Base-by-base conservation (phyloP, 2,329 filamentous ascomycete species). In the Trichoderma atrobrunneum region DNA sequence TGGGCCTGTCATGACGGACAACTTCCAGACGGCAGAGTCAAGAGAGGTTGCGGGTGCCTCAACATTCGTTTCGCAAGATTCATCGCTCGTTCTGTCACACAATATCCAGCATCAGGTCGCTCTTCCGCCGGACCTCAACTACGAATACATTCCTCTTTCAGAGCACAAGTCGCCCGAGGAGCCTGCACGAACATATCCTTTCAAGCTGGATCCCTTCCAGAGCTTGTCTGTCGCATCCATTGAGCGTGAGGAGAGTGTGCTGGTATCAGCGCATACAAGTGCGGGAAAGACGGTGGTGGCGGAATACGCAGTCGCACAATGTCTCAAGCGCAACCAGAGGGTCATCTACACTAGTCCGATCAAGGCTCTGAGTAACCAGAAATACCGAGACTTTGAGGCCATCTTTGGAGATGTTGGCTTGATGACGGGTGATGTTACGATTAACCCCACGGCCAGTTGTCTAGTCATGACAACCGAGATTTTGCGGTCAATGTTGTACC, bases 391-490 rank as follows among this genome's bases (percentile, higher is more conserved):
- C 80, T 99, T 99, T 81, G 91, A 93, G 76, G 93, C 93, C 56
- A 93, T 97, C 72, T 99, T 99, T 84, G 95, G 95, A 72, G 96
- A 99, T 80, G 95, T 98, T 66, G 96, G 96, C 72, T 87, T 99
- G 74, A 98, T 99, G 95, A 99, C 96, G 6, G 96, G 96, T 79
- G 96, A 99, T 88, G 95, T 98, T 74, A 99, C 96, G 28, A 99
- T 99, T 83, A 99, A 99, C 81, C 97, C 97, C 5, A 98, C 96
- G 4, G 96, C 96, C 16, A 98, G 95, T 73, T 99, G 96, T 81
- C 86, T 99, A 72, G 96, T 99, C 78, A 99, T 99, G 96, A 99
- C 96, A 0, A 99, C 96, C 0, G 96, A 99, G 85, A 99, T 99
- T 94, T 83, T 99, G 80, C 92, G 96, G 63, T 98, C 95, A 21